A percentile compares a stretch with the other conserved stretches of the same genome.
phyloP scores from a whole-genome alignment of 257 asterid genomes.

The Petunia axillaris region DNA sequence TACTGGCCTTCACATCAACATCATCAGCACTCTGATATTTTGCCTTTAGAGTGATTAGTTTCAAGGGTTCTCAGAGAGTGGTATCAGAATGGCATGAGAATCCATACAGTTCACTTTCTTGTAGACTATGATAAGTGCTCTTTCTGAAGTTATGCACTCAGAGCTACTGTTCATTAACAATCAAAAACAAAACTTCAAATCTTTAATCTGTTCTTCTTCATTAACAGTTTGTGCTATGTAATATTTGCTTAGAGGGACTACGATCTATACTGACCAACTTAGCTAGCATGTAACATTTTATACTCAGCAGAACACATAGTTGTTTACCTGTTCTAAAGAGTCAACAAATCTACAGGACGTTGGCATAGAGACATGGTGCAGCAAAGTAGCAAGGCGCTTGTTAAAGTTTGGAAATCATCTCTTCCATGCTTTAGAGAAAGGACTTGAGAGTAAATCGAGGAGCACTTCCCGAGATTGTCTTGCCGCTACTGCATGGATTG shows the following conservation, averaged over 20 bases:
- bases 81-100: not conserved
- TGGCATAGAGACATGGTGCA: constrained; percentile 76
- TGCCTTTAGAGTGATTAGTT: not conserved
- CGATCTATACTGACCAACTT: not conserved
- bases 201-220: not conserved
- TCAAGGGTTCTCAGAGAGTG: not conserved
- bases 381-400: constrained; percentile 60
- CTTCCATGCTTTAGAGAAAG: constrained; percentile 69
- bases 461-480: constrained; percentile 75
- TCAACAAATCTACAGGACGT: constrained; percentile 51
- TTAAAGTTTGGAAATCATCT: constrained; percentile 56
- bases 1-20: not conserved
- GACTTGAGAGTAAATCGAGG: constrained; percentile 64
- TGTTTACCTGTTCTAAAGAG: constrained; percentile 21
- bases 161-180: not conserved
- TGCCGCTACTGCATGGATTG: constrained; percentile 74
- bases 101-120: not conserved
- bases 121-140: not conserved
- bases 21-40: not conserved
- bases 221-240: not conserved
- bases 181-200: not conserved
- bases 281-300: not conserved
- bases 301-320: not conserved
- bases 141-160: not conserved
- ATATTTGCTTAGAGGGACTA: constrained; percentile 19